Conservation (phyloP, 208 protist species). For the Endotrypanum monterogeii region DNA sequence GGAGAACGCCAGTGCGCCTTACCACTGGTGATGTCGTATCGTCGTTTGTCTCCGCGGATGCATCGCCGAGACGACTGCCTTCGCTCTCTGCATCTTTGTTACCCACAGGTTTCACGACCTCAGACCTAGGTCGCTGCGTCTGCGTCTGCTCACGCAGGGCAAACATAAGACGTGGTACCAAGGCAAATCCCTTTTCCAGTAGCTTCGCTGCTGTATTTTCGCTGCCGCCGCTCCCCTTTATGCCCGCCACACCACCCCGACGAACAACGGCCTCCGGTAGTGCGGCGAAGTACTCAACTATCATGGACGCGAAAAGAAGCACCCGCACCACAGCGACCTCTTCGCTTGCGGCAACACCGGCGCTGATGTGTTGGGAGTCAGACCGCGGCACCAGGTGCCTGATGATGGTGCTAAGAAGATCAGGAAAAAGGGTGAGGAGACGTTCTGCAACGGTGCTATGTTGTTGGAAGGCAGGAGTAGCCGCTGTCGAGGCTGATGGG, state of each 20-base stretch:
- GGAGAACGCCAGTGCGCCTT: slow-evolving; percentile 26
- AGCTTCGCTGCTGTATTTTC: slow-evolving; percentile 3
- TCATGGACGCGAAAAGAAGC: slow-evolving; percentile 20
- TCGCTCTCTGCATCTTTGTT: neutral
- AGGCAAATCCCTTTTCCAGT: slow-evolving; percentile 29
- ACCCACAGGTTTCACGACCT: slow-evolving; percentile 11
- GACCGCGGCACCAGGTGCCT: slow-evolving; percentile 13
- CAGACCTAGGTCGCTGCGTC: neutral
- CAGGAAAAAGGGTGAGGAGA: slow-evolving; percentile 27
- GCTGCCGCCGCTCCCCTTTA: neutral
- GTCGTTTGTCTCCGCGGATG: neutral
- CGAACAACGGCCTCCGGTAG: slow-evolving; percentile 29
- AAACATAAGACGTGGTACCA: slow-evolving; percentile 42
- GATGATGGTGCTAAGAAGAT: slow-evolving; percentile 16
- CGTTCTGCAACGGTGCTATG: slow-evolving; percentile 22
- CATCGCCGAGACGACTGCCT: neutral
- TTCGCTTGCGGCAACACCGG: slow-evolving; percentile 5
- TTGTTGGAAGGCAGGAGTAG: slow-evolving; percentile 7
- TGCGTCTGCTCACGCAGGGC: slow-evolving; percentile 29
- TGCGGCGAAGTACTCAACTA: slow-evolving; percentile 27
- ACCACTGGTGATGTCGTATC: neutral
- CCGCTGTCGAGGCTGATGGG: neutral
- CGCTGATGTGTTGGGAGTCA: neutral
- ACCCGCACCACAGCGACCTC: slow-evolving; percentile 20
- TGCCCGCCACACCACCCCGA: neutral